Percentiles rank a stretch among this genome's conserved stretches.
Evolutionary conservation across 2,329 filamentous ascomycete genomes (phyloP).

Genomic region (Emmonsiellopsis sp.): DNA sequence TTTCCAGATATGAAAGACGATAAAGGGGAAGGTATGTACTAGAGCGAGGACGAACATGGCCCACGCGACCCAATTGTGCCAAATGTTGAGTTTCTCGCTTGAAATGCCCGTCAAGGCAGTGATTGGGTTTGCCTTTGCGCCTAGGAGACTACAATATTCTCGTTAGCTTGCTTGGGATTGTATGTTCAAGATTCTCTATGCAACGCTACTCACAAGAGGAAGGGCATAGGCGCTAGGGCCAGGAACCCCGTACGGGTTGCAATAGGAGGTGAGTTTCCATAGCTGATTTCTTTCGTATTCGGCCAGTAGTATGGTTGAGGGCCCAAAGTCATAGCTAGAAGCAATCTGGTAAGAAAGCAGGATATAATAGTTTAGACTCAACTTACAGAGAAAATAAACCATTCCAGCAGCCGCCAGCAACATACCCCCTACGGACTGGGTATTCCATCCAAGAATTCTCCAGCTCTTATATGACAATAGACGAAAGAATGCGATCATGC

Average conservation of each 20-base stretch:
- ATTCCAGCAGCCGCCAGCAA: not conserved
- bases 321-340: slow-evolving; percentile 34
- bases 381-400: not conserved
- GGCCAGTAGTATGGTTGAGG: slow-evolving; percentile 48
- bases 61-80: slow-evolving; percentile 45
- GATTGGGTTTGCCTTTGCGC: slow-evolving; percentile 47
- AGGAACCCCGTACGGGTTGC: slow-evolving; percentile 44
- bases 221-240: slow-evolving; percentile 42
- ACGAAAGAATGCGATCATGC: no score
- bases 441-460: no score
- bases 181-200: slow-evolving; percentile 9
- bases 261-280: slow-evolving; percentile 43
- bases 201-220: slow-evolving; percentile 34
- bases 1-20: slow-evolving; percentile 40
- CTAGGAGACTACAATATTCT: slow-evolving; percentile 17
- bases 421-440: no score
- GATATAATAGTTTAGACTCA: not conserved
- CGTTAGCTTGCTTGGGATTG: no score
- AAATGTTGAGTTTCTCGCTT: slow-evolving; percentile 48
- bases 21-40: slow-evolving; percentile 52
- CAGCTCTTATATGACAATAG: no score
- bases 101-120: slow-evolving; percentile 45
- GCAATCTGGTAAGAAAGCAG: not conserved
- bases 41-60: slow-evolving; percentile 48
- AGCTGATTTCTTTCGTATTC: slow-evolving; percentile 26